Evolutionary conservation across 2,329 filamentous ascomycete genomes (phyloP).

Genomic region (Epicoccum nigrum): DNA sequence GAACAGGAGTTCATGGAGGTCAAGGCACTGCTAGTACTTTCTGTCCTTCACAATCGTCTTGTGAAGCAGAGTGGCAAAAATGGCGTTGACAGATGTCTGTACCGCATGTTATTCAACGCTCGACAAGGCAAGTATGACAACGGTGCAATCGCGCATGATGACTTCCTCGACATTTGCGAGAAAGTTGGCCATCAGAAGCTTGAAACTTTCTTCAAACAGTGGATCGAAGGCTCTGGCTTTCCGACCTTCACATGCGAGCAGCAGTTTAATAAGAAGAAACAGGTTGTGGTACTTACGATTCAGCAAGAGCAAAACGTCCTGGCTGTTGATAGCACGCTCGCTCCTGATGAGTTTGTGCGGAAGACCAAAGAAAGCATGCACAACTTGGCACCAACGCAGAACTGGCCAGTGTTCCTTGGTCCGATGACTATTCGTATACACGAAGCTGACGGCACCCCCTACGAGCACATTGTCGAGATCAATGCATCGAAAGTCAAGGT

Average conservation of each 20-base stretch:
- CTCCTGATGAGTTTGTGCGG: conserved; percentile 78
- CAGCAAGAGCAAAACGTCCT: conserved; percentile 61
- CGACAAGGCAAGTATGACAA: conserved; percentile 79
- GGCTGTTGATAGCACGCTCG: conserved; percentile 53
- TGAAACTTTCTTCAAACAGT: conserved; percentile 91
- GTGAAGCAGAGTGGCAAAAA: conserved; percentile 85
- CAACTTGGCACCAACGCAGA: conserved; percentile 69
- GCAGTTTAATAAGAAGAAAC: conserved; percentile 95
- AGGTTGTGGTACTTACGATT: conserved; percentile 91
- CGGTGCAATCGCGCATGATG: conserved; percentile 72
- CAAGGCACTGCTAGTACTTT: conserved; percentile 89
- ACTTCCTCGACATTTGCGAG: conserved; percentile 84
- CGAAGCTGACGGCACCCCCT: conserved; percentile 96
- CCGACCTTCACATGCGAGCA: conserved; percentile 86
- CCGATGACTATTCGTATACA: conserved; percentile 98
- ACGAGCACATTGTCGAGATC: conserved; percentile 97
- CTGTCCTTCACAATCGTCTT: conserved; percentile 89
- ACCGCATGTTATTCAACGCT: conserved; percentile 82
- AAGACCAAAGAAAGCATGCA: conserved; percentile 81
- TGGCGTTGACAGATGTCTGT: conserved; percentile 84
- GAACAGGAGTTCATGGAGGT: conserved; percentile 88
- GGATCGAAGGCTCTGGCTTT: conserved; percentile 87
- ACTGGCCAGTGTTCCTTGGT: conserved; percentile 85
- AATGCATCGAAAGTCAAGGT: conserved; percentile 84
- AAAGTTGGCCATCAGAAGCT: conserved; percentile 86